Percentiles rank a stretch among this genome's conserved stretches.
These are phyloP conservation scores for Aspergillus spinulosporus DNA, from an alignment of 2,329 filamentous ascomycete species.

Conservation along the genomic window DNA sequence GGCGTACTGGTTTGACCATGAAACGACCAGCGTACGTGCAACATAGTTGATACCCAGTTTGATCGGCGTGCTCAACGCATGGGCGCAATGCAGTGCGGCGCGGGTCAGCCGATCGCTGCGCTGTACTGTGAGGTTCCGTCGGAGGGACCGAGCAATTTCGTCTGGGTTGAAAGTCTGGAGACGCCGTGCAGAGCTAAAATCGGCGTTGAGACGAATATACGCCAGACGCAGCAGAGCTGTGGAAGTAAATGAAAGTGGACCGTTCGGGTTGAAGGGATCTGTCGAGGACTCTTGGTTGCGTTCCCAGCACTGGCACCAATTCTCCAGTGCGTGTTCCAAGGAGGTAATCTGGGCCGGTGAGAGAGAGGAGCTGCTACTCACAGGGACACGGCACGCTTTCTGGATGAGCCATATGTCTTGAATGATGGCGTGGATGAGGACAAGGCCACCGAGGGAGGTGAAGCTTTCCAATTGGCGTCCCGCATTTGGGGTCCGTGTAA, in stretches of 20 bases:
- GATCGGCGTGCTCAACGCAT: constrained; percentile 58
- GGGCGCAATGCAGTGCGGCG: constrained; percentile 55
- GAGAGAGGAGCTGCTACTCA: constrained; percentile 24
- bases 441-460: constrained; percentile 35
- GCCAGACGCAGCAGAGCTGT: constrained; percentile 35
- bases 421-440: constrained; percentile 35
- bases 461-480: constrained; percentile 28
- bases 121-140: constrained; percentile 40
- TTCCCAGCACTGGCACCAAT: constrained; percentile 40
- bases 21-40: constrained; percentile 56
- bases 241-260: constrained; percentile 37
- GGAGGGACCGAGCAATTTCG: constrained; percentile 33
- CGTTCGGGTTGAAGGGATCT: constrained; percentile 37
- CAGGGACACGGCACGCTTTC: constrained; percentile 31
- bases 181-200: constrained; percentile 35
- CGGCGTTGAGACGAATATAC: constrained; percentile 37
- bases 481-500: constrained; percentile 18
- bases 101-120: constrained; percentile 48
- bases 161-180: constrained; percentile 36
- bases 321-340: constrained; percentile 35
- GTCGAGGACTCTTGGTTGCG: constrained; percentile 38
- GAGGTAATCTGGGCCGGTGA: constrained; percentile 28
- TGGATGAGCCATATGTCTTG: constrained; percentile 39
- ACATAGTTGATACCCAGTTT: constrained; percentile 57
- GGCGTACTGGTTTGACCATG: constrained; percentile 59